Conservation (phyloP, 2,329 filamentous ascomycete genomes). For the Talaromyces sp. region DNA sequence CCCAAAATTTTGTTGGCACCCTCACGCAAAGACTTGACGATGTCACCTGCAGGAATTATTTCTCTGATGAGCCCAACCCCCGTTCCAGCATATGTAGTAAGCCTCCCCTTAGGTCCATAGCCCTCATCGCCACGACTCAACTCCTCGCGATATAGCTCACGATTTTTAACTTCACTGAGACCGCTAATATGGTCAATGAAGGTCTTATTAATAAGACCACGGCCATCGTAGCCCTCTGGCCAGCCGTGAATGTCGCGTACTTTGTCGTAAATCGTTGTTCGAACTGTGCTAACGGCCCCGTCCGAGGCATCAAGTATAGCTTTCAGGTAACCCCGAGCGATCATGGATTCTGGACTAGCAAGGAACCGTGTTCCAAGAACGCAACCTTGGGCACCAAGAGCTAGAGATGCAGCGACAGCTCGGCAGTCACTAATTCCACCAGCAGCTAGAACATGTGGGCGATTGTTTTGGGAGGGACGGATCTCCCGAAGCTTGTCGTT, state of each 20-base stretch:
- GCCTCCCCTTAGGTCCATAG: slow-evolving; percentile 54
- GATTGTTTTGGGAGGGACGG: neutral
- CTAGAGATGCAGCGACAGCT: slow-evolving; percentile 51
- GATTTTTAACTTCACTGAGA: slow-evolving; percentile 42
- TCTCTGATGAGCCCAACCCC: slow-evolving; percentile 59
- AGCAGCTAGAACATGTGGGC: slow-evolving; percentile 43
- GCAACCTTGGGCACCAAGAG: slow-evolving; percentile 54
- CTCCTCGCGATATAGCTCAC: slow-evolving; percentile 47
- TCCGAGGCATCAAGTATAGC: slow-evolving; percentile 52
- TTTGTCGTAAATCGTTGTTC: slow-evolving; percentile 54
- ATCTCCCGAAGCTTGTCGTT: slow-evolving; percentile 39
- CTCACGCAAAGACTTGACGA: slow-evolving; percentile 31
- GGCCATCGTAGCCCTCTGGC: slow-evolving; percentile 57
- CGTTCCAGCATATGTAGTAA: slow-evolving; percentile 64
- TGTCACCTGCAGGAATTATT: slow-evolving; percentile 51
- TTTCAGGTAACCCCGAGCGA: slow-evolving; percentile 51
- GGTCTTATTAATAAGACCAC: slow-evolving; percentile 58
- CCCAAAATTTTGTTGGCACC: neutral
- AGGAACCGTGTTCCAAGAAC: slow-evolving; percentile 66
- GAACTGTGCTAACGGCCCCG: slow-evolving; percentile 52
- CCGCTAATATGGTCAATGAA: slow-evolving; percentile 46
- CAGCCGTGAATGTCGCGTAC: slow-evolving; percentile 44
- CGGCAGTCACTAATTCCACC: slow-evolving; percentile 56
- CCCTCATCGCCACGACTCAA: slow-evolving; percentile 52
- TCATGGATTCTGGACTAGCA: slow-evolving; percentile 50